These are phyloP conservation scores for Penicillium sp. DNA, from an alignment of 2,329 filamentous ascomycete genomes.

Conservation along the genomic window DNA sequence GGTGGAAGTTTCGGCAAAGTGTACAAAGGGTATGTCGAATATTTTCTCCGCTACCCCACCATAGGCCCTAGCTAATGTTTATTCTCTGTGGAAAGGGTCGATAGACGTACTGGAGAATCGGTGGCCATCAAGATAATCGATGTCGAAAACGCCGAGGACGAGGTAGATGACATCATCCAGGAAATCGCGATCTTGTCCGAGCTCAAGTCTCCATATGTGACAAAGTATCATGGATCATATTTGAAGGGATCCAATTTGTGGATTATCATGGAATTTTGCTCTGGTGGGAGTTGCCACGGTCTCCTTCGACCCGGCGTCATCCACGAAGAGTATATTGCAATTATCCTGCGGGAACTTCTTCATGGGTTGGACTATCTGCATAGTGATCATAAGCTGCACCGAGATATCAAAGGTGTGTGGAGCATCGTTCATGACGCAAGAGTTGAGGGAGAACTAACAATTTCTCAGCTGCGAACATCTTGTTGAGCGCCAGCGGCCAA, in stretches of 20 bases:
- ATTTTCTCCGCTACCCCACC: background rate
- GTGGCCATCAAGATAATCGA: conserved; percentile 99
- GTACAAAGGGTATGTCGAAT: conserved; percentile 79
- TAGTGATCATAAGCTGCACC: conserved; percentile 91
- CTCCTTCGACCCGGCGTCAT: conserved; percentile 92
- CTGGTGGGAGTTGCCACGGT: conserved; percentile 93
- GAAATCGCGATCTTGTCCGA: conserved; percentile 98
- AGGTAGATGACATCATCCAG: conserved; percentile 98
- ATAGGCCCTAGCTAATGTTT: background rate
- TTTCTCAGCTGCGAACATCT: conserved; percentile 81
- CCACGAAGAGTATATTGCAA: conserved; percentile 93
- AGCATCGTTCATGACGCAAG: background rate
- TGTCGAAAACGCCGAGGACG: conserved; percentile 97
- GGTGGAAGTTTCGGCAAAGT: conserved; percentile 98
- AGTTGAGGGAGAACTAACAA: conserved; percentile 20
- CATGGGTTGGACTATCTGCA: conserved; percentile 92
- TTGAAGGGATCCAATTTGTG: conserved; percentile 94
- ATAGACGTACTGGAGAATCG: conserved; percentile 88
- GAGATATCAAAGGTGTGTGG: conserved; percentile 84
- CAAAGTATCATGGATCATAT: conserved; percentile 96
- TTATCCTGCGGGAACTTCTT: conserved; percentile 88
- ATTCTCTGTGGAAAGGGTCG: conserved; percentile 63
- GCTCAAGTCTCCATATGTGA: conserved; percentile 93
- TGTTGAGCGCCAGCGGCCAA: conserved; percentile 87
- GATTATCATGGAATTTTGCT: conserved; percentile 99